Evolutionary conservation across 306 rosid species (phyloP).

Genomic region (Clitoria ternatea): DNA sequence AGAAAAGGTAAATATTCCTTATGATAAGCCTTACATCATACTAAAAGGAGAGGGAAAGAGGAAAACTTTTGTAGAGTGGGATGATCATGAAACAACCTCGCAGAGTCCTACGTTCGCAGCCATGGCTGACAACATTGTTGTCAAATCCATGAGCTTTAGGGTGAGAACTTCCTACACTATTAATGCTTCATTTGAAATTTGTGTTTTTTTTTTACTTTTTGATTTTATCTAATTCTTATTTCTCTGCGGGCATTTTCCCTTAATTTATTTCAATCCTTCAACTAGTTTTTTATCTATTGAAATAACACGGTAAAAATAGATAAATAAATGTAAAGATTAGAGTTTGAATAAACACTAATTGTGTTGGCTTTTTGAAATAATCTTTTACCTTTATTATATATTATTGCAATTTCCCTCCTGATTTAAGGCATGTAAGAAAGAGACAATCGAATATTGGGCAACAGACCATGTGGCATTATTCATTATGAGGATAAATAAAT

Average conservation of each 20-base stretch:
- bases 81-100: constrained; percentile 38
- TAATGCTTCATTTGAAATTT: neutral
- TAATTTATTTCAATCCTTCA: too few species aligned
- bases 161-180: constrained; percentile 35
- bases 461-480: too few species aligned
- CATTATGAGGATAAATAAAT: neutral
- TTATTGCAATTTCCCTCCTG: neutral
- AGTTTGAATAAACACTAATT: too few species aligned
- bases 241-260: too few species aligned
- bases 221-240: too few species aligned
- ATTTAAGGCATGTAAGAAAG: neutral
- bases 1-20: constrained; percentile 61
- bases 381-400: neutral
- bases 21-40: constrained; percentile 62
- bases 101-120: constrained; percentile 66
- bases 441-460: too few species aligned
- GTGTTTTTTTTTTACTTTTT: neutral
- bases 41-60: constrained; percentile 61
- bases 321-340: too few species aligned
- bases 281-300: too few species aligned
- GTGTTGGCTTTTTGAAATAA: too few species aligned
- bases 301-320: too few species aligned
- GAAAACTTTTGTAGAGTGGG: constrained; percentile 63
- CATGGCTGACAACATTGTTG: constrained; percentile 52
- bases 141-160: constrained; percentile 55